Evolutionary conservation across 345 rosid species (phyloP), one percentile per base, ranked within the genome.

Genomic region (Arabis hirsuta): DNA sequence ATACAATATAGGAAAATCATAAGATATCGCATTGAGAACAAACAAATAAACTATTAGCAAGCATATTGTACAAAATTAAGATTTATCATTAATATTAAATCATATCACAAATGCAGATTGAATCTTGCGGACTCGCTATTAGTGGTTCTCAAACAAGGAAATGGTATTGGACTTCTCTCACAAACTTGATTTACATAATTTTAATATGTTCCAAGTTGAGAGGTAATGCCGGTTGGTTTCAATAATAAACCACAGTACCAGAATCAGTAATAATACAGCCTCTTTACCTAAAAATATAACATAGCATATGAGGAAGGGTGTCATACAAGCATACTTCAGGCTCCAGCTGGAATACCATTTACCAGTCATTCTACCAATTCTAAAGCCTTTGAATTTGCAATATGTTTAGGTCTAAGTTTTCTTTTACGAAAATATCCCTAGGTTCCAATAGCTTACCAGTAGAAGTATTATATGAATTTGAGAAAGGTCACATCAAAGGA

Each of bases 401-500:
- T 39, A 20, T 42, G 29, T 63, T 29, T 10, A 19, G 38, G 38
- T 43, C 8, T 43, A 16, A 1, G 16, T n/a, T 22, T 53, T 32
- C 24, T 3, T 7, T 63, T 4, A 12, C 32, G 12, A 7, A 11
- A 62, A 9, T 6, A 48, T 65, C 20, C 20, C 24, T 34, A 50
- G 12, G 43, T 63, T 63, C 26, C 16, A 11, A 36, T 11, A 27
- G 9, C 52, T 26, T 29, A 56, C 22, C 42, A 7, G 29, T 60
- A 57, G 5, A 48, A 14, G 27, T 22, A 38, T 39, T 7, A 22
- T 47, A 41, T 50, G 22, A 16, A 48, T 4, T 22, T 7, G 29
- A 59, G 16, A 60, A 48, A 36, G 47, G 55, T 24, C 9, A 59
- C 51, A 65, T 12, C 20, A 65, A 67, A 64, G 29, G 38, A 27